Base-by-base conservation (phyloP, 371 early-diverging fungal species). In the Lichtheimia ramosa region DNA sequence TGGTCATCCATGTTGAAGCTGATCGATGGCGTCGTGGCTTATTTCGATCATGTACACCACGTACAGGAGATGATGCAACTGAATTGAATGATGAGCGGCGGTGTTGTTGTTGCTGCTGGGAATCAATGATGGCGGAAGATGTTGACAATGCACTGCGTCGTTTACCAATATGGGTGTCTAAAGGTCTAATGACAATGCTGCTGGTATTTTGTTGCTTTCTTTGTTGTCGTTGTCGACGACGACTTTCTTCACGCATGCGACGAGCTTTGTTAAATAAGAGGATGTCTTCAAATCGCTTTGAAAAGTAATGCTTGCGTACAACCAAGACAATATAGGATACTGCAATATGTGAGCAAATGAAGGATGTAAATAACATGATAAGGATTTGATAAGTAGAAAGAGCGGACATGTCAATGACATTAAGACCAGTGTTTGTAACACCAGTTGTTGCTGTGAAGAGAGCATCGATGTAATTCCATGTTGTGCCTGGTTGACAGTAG, bases 251-350 rank as follows among this genome's bases (percentile, higher is more conserved):
- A 18, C 66, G 59, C 34, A 68, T 34, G 13, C 63, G 73, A 1
- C 62, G 63, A 2, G 63, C 69, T 43, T 71, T 74, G 52, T 78
- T 78, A 54, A 67, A 75, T 5, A 64, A 23, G 6, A 80, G 54
- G 34, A 77, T 58, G 48, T 80, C 81, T 28, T 80, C 73, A 43
- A 80, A 80, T n/a, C 81, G 66, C 24, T 75, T 77, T 15, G 77
- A 76, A 42, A 80, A 80, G 20, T 73, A 77, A 48, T 75, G 66
- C 12, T 63, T 64, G 40, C 81, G 62, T 3, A 77, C 69, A 14
- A 64, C 59, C 12, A 80, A 52, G 10, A 80, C 64, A 14, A 69
- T 58, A 21, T 73, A 58, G 3, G 73, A 74, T 10, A 80, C 66
- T 23, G 70, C 56, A 8, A 77, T 56, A 46, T 70, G 75, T 0